Conservation (phyloP, 768 basidiomycete genomes). For the Strobilomyces confusus region DNA sequence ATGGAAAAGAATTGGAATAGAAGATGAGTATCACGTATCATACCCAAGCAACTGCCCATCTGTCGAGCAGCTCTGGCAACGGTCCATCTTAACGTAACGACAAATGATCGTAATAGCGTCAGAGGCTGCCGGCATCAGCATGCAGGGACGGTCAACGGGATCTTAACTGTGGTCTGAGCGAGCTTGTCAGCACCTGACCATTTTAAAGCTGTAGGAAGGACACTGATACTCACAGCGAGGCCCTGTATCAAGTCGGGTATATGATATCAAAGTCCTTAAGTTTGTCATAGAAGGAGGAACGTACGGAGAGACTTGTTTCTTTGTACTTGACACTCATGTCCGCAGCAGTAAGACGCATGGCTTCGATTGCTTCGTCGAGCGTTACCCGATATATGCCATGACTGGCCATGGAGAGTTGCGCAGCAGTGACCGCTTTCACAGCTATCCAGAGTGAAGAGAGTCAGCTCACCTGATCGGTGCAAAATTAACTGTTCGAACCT, state of each 20-base stretch:
- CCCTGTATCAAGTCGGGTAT: slow-evolving; percentile 36
- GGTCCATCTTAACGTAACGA: not conserved
- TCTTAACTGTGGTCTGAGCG: slow-evolving; percentile 67
- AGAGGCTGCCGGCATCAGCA: slow-evolving; percentile 55
- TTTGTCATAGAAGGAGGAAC: slow-evolving; percentile 21
- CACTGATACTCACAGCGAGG: slow-evolving; percentile 46
- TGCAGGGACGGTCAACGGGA: slow-evolving; percentile 81
- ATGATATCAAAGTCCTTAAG: not conserved
- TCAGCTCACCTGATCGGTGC: slow-evolving; percentile 1
- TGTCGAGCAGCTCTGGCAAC: too few species aligned
- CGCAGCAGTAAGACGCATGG: slow-evolving; percentile 88
- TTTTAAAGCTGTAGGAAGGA: not conserved
- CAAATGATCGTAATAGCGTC: not conserved
- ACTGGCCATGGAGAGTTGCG: slow-evolving; percentile 91
- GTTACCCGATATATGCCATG: slow-evolving; percentile 83
- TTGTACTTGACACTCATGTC: slow-evolving; percentile 97
- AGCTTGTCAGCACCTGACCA: slow-evolving; percentile 9
- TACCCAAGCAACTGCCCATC: not conserved
- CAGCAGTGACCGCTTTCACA: slow-evolving; percentile 90
- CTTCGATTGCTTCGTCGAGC: slow-evolving; percentile 93
- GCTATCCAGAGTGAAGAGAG: slow-evolving; percentile 40
- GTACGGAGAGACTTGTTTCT: slow-evolving; percentile 87
- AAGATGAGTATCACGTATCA: not conserved
- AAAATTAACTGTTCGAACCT: slow-evolving; percentile 40
- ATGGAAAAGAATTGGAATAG: too few species aligned